Evolutionary conservation across 164 flowering plant genomes (phyloP).

Genomic region (Vitis cinerea): DNA sequence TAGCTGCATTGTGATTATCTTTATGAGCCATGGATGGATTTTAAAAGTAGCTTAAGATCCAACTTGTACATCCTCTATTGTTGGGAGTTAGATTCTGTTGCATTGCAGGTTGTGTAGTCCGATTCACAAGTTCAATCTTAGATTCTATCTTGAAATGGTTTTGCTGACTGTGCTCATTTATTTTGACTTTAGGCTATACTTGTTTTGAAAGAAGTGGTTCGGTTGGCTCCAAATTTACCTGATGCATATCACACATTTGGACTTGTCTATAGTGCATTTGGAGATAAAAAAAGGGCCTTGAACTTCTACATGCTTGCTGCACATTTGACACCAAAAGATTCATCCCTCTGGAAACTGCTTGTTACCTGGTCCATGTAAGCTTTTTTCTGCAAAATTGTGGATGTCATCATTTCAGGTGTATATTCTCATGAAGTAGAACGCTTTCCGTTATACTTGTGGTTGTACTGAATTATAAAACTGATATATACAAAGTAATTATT

Average conservation of each 20-base stretch:
- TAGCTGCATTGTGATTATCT: background rate
- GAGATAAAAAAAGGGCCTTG: constrained; percentile 50
- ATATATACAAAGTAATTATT: background rate
- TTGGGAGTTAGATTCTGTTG: background rate
- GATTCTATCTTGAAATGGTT: background rate
- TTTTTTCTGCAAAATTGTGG: background rate
- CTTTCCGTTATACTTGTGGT: background rate
- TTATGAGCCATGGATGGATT: background rate
- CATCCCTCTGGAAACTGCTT: constrained; percentile 68
- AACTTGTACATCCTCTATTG: background rate
- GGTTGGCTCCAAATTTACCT: constrained; percentile 58
- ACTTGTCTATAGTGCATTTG: constrained; percentile 47
- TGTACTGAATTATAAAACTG: background rate
- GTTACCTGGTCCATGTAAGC: constrained; percentile 28
- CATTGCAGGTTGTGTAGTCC: background rate
- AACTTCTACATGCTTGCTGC: constrained; percentile 71
- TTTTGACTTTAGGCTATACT: constrained; percentile 32
- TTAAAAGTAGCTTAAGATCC: background rate
- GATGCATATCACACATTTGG: constrained; percentile 74
- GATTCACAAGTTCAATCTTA: background rate
- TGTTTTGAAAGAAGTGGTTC: constrained; percentile 52
- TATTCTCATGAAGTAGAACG: background rate
- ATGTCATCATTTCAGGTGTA: background rate
- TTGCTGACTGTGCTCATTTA: background rate
- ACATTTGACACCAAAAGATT: constrained; percentile 57